Percentiles rank a stretch among this genome's conserved stretches.
phyloP scores from a whole-genome alignment of 108 stramenopile genomes.

The Hondaea fermentalgiana region DNA sequence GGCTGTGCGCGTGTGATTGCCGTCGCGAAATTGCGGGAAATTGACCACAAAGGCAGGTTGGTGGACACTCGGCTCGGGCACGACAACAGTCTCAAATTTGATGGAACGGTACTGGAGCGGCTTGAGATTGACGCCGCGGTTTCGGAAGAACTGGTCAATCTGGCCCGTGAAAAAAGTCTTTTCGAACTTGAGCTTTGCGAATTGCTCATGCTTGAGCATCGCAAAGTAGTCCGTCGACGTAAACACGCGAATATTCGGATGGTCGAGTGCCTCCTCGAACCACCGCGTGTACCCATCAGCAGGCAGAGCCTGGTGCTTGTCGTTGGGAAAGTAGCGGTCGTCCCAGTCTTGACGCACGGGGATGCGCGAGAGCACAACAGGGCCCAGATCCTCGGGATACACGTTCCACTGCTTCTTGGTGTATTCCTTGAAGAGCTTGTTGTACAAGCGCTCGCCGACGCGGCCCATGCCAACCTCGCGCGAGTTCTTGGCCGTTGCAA shows the following conservation, averaged over 20 bases:
- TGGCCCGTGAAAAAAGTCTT: slow-evolving; percentile 63
- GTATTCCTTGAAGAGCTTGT: slow-evolving; percentile 63
- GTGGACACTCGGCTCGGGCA: slow-evolving; percentile 28
- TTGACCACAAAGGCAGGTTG: slow-evolving; percentile 59
- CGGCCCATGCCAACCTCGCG: slow-evolving; percentile 65
- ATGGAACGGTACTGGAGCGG: slow-evolving; percentile 58
- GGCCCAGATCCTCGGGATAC: slow-evolving; percentile 57
- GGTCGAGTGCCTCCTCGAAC: slow-evolving; percentile 54
- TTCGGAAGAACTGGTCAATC: slow-evolving; percentile 63
- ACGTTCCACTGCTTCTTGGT: slow-evolving; percentile 72
- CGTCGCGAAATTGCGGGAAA: slow-evolving; percentile 42
- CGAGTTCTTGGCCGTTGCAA: slow-evolving; percentile 41
- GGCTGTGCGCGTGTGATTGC: slow-evolving; percentile 29
- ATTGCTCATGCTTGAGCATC: not conserved
- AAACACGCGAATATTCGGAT: slow-evolving; percentile 55
- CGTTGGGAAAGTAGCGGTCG: slow-evolving; percentile 59
- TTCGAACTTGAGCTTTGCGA: slow-evolving; percentile 41
- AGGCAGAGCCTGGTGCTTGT: slow-evolving; percentile 65
- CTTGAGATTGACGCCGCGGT: slow-evolving; percentile 51
- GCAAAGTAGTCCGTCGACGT: slow-evolving; percentile 61
- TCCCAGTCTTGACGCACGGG: slow-evolving; percentile 61
- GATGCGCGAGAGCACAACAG: slow-evolving; percentile 60
- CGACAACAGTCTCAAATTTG: slow-evolving; percentile 48
- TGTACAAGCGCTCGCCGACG: slow-evolving; percentile 59
- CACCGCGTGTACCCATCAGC: slow-evolving; percentile 59